These are phyloP conservation scores for Ustilago shanxiensis DNA, from an alignment of 1,284 basidiomycete genomes.

Conservation along the genomic window DNA sequence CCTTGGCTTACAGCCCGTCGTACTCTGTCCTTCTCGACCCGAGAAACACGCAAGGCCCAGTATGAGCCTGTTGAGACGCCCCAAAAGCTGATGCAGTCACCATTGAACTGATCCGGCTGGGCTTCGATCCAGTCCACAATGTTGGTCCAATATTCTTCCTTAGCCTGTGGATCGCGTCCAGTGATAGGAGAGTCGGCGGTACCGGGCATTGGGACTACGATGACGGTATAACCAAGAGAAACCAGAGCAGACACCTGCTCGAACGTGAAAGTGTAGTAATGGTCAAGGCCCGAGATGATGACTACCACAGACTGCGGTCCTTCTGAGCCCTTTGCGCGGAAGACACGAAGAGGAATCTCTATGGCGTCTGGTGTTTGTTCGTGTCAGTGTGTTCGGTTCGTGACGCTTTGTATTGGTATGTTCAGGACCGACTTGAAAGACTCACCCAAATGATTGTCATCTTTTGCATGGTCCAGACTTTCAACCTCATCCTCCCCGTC, in stretches of 20 bases:
- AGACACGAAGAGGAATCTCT: constrained; percentile 33
- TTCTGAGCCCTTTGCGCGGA: constrained; percentile 15
- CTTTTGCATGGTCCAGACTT: not conserved
- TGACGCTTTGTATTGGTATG: too few species aligned
- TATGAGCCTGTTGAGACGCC: constrained; percentile 48
- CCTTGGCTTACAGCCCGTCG: constrained; percentile 40
- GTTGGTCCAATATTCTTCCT: constrained; percentile 30
- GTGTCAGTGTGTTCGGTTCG: too few species aligned
- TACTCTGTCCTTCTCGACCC: constrained; percentile 23
- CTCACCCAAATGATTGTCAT: constrained; percentile 1
- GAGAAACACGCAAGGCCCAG: constrained; percentile 39
- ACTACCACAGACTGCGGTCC: constrained; percentile 32
- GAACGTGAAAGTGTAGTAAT: constrained; percentile 43
- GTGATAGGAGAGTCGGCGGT: constrained; percentile 51
- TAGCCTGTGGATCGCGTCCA: constrained; percentile 16
- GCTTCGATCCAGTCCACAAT: constrained; percentile 47
- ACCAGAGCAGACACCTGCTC: constrained; percentile 20
- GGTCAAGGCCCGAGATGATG: constrained; percentile 50
- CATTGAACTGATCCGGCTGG: constrained; percentile 15
- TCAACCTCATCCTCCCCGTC: not conserved
- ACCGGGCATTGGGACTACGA: constrained; percentile 42
- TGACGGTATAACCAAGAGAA: constrained; percentile 18
- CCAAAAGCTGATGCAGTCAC: constrained; percentile 40
- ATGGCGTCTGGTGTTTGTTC: too few species aligned
- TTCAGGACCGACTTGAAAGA: not conserved